Base-by-base conservation (phyloP, 2,329 filamentous ascomycete genomes). In the Phialemonium atrogriseum region DNA sequence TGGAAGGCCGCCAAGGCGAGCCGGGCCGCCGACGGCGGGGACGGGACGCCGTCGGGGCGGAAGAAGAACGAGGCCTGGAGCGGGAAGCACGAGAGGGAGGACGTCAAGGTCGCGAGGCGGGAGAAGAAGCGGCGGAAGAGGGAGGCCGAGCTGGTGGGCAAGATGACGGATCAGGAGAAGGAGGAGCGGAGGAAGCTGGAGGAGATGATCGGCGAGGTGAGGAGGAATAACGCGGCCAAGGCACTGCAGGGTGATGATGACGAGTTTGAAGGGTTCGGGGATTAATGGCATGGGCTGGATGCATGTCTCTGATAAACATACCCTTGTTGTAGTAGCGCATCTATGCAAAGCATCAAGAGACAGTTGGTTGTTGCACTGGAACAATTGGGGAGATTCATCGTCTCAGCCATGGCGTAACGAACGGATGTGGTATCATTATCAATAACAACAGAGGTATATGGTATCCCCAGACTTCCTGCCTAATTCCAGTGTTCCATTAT, bases 31-130 rank as follows among this genome's bases (percentile, higher is more conserved):
- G 44, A 48, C 18, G 49, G 50, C 19, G 54, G 51, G 7, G 51
- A 57, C 13, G 49, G 57, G 17, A 51, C 52, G 0, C 58, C 59
- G 11, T 60, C 60, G 32, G 51, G 41, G n/a, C 59, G 71, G 46
- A 70, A 74, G 54, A 64, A 75, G 54, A 69, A 80, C 46, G 66
- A 77, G 48, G 73, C 83, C 1, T 88, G 83, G 81, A 88, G 81
- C 54, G 70, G 67, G 35, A 83, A 84, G 52, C 62, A 70, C 14
- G 81, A 82, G 40, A 65, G 68, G 45, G 79, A 80, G 46, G 78
- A 78, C 15, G 61, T 71, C 37, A 73, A 78, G 31, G 63, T 37
- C 3, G 49, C 45, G 27, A 45, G 55, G 30, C 41, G 55, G 12
- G 54, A 56, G 39, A 55, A 52, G 49, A 56, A 53, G 44, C 40